Conservation (phyloP, 495 filamentous ascomycete species). For the Chaetomidium leptoderma region DNA sequence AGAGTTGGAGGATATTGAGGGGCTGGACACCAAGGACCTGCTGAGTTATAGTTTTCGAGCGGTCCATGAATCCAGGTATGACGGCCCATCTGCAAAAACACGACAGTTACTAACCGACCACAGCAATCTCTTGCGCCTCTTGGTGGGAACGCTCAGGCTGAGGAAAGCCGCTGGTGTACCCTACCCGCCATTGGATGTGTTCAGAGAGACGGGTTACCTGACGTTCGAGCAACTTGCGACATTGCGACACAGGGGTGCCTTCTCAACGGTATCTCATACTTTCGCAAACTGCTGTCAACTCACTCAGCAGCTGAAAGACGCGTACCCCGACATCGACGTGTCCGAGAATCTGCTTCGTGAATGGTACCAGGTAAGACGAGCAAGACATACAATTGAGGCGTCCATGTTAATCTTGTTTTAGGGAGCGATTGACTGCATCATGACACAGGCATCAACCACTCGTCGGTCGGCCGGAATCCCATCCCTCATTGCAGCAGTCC, state of each 20-base stretch:
- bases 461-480: constrained; percentile 89
- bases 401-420: constrained; percentile 29
- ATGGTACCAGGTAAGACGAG: constrained; percentile 65
- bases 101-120: constrained; percentile 21
- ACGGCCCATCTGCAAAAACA: constrained; percentile 3
- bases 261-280: constrained; percentile 85
- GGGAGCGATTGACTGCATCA: constrained; percentile 61
- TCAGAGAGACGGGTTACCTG: constrained; percentile 58
- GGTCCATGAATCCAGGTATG: constrained; percentile 82
- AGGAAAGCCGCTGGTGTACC: constrained; percentile 31
- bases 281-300: constrained; percentile 73
- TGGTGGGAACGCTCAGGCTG: constrained; percentile 45
- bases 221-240: constrained; percentile 77
- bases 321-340: constrained; percentile 29
- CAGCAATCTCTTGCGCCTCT: constrained; percentile 54
- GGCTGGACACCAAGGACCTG: constrained; percentile 74
- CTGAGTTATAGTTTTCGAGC: constrained; percentile 92
- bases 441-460: constrained; percentile 71
- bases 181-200: constrained; percentile 40
- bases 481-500: constrained; percentile 71
- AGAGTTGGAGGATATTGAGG: constrained; percentile 62
- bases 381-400: background rate
- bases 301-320: constrained; percentile 41
- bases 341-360: constrained; percentile 41
- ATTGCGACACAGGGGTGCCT: constrained; percentile 86